Evolutionary conservation across 2,329 filamentous ascomycete species (phyloP), one percentile per base, ranked within the genome.

Genomic region (Epichloe baconii): DNA sequence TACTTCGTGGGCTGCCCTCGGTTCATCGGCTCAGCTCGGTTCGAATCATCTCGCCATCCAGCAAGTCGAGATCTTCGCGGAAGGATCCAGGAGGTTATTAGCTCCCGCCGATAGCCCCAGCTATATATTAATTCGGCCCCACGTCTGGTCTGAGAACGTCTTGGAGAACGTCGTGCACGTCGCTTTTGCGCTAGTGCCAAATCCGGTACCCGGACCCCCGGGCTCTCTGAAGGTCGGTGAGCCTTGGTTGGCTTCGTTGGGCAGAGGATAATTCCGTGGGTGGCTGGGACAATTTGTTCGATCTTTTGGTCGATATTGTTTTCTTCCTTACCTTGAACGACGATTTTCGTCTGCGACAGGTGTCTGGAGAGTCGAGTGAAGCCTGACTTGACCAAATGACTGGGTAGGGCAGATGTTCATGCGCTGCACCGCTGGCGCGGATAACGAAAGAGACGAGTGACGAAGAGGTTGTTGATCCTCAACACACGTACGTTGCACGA

Each of bases 191-290:
- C 44, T 52, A 52, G 51, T 44, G 38, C 44, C 51, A 43, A 37
- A 52, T 52, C 36, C 43, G 47, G 47, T 23, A 11, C 43, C 36
- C 15, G 48, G 7, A 17, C 47, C 43, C 51, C 42, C 26, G 42
- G 47, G 31, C 35, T 12, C 37, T 21, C 31, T 49, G 41, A 48
- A 52, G 48, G 50, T 52, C 50, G 50, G 51, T 52, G 51, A 52
- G 47, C 47, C 26, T 43, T 52, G 35, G 17, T 41, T 26, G 35
- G 45, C 31, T 41, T 43, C 42, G 15, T 23, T n/a, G 34, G 49
- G 43, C 37, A 36, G 19, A 46, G 31, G 17, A n/a, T 19, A 15
- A 7, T n/a, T 31, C 47, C 19, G 34, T 19, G 42, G 48, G 48
- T 50, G 48, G 48, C 48, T 50, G 48, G 48, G 40, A 21, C 34